These are phyloP conservation scores for Rhizoclosmatium globosum DNA, from an alignment of 192 early-diverging fungal species.

Conservation along the genomic window DNA sequence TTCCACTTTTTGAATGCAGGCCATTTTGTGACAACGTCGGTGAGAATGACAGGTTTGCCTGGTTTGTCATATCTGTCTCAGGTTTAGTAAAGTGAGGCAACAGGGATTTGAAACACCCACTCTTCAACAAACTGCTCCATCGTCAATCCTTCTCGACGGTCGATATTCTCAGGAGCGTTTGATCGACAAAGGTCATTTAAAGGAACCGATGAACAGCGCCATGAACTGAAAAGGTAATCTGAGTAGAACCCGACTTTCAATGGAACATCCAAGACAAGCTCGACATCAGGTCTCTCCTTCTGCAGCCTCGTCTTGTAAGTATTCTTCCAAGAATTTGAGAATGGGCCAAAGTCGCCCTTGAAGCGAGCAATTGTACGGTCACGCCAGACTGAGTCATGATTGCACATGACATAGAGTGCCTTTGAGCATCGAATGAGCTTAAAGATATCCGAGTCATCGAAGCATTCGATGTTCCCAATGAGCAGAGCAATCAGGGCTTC, in stretches of 20 bases:
- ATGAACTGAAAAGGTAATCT: constrained; percentile 69
- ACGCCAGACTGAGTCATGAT: constrained; percentile 73
- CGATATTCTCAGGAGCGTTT: constrained; percentile 58
- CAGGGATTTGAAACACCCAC: not conserved
- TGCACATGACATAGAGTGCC: constrained; percentile 61
- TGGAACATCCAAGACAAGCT: constrained; percentile 12
- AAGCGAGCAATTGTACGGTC: constrained; percentile 54
- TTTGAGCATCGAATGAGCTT: constrained; percentile 52
- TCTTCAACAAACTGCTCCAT: constrained; percentile 43
- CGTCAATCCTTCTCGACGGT: constrained; percentile 46
- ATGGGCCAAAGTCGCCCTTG: constrained; percentile 59
- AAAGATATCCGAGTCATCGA: constrained; percentile 44
- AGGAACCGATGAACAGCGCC: constrained; percentile 57
- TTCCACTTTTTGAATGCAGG: constrained; percentile 68
- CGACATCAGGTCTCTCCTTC: not conserved
- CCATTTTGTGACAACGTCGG: constrained; percentile 68
- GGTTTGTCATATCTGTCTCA: constrained; percentile 52
- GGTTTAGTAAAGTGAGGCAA: not conserved
- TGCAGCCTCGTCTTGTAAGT: constrained; percentile 51
- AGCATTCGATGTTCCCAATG: constrained; percentile 39
- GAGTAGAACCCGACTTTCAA: constrained; percentile 65
- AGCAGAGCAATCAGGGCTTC: constrained; percentile 58
- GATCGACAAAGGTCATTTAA: constrained; percentile 43
- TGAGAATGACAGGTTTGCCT: constrained; percentile 69
- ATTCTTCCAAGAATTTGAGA: constrained; percentile 63